Evolutionary conservation across 176 grass and related monocot species (phyloP), one percentile per base, ranked within the genome.

Genomic region (Otatea glauca): DNA sequence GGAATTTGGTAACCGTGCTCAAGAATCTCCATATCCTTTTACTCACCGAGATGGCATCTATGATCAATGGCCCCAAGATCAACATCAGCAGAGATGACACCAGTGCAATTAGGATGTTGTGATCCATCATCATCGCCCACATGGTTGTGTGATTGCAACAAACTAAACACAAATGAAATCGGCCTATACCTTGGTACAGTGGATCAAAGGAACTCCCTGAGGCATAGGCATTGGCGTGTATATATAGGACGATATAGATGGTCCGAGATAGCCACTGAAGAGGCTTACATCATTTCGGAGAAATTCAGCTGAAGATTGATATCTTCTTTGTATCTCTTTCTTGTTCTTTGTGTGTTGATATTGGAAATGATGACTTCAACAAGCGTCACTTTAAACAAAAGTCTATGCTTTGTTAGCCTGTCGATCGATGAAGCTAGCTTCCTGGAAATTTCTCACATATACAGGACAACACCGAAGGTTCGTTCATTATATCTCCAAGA

Each of bases 11-110:
- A 4, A 2, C 9, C 0, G 7, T 6, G 3, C 4, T 9, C 11
- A 76, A 51, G 23, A 77, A n/a, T 13, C 43, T n/a, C 18, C 4
- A 9, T 14, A 60, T 66, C 23, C 48, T 71, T 34, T 54, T 70
- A 2, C 34, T 44, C 23, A 51, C 44, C 2, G 12, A 48, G 20
- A 82, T n/a, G 43, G 39, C 37, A 18, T 82, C 65, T 54, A 13
- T 34, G 47, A 70, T 20, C 54, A 90, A 47, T 38, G 77, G 85
- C 24, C 60, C 11, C 59, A 87, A 18, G 12, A 75, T 10, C 17
- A 81, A 35, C 76, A 65, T 80, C 34, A 80, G 10, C 6, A 73
- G 44, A 29, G 76, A 86, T 41, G 76, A 80, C 76, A 63, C 76
- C 11, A 73, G 17, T 4, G 56, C 16, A 6, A 65, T 7, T 0